Percentiles rank a stretch among this genome's conserved stretches.
phyloP scores from a whole-genome alignment of 192 early-diverging fungal genomes.

The Coemansia biformis region DNA sequence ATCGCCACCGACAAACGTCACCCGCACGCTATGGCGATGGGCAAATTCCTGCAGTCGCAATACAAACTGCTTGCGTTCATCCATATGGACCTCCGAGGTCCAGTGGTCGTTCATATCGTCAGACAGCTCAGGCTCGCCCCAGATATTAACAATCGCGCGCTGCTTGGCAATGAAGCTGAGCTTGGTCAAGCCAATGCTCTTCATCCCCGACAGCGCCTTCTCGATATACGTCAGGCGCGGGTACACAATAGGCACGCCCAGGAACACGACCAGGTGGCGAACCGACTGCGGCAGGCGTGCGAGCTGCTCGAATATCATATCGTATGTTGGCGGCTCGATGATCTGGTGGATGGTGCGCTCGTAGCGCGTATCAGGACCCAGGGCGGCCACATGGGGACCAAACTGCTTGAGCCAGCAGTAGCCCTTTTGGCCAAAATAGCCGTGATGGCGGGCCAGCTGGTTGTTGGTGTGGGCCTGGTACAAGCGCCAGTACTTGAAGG shows the following conservation, averaged over 20 bases:
- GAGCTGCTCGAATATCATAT: conserved; percentile 55
- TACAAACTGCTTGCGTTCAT: conserved; percentile 65
- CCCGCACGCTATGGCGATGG: conserved; percentile 54
- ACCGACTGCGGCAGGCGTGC: conserved; percentile 37
- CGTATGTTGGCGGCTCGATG: conserved; percentile 56
- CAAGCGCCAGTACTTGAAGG: conserved; percentile 71
- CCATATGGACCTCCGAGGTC: conserved; percentile 62
- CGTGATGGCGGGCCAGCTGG: conserved; percentile 53
- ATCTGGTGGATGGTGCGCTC: conserved; percentile 65
- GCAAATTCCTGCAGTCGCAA: conserved; percentile 64
- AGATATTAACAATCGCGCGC: conserved; percentile 54
- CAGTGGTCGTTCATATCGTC: conserved; percentile 84
- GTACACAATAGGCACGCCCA: conserved; percentile 72
- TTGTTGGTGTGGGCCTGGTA: conserved; percentile 79
- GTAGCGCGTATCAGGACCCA: conserved; percentile 67
- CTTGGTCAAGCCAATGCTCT: conserved; percentile 53
- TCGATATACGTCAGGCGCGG: conserved; percentile 68
- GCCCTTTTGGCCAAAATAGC: conserved; percentile 50
- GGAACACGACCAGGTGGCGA: conserved; percentile 64
- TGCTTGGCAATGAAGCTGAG: conserved; percentile 54
- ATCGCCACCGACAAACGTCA: conserved; percentile 78
- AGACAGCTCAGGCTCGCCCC: conserved; percentile 78
- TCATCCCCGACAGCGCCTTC: conserved; percentile 56
- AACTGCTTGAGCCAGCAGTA: conserved; percentile 63
- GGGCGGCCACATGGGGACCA: conserved; percentile 59